Evolutionary conservation across 1,139 yeast species (phyloP), one percentile per base, ranked within the genome.

Genomic region (Hemisphaericaspora xylofermentans): DNA sequence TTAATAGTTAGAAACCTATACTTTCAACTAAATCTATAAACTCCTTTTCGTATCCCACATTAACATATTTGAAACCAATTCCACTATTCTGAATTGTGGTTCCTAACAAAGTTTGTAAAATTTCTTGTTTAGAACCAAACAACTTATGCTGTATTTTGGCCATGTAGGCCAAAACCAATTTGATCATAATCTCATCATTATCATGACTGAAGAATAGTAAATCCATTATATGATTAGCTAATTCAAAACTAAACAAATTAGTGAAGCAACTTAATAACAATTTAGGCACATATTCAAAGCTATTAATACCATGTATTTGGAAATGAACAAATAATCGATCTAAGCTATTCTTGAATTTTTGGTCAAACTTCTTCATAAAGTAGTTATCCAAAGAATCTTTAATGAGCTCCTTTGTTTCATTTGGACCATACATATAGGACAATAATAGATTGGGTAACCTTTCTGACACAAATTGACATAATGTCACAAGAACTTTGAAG

Each of bases 141-240:
- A 83, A 64, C 50, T 75, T 77, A 50, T 72, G 78, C 36, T 75
- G 76, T 22, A 76, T 58, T 36, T 68, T 64, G 19, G 66, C 64
- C 38, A 82, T 54, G 12, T 79, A 56, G 0, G 79, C 83, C 8
- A 81, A 54, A 73, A 67, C 14, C 69, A 71, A 21, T 80, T 67
- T 42, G 74, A 60, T 38, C 79, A 54, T 48, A 76, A 71, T 2
- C 21, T 47, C 47, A 33, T 35, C 38, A 32, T 45, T 42, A 12
- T 38, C 60, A 48, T 78, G 83, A 2, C 82, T 88, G 54, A 82
- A 81, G n/a, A 80, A 57, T 54, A 71, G 71, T 7, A 82, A 66
- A 54, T 83, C 89, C 47, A 84, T 54, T 6, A 82, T 35, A 36
- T 55, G 60, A 53, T 49, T 46, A 31, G 60, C 44, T 56, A 59